phyloP scores from a whole-genome alignment of 441 rosid species.

The Gossypium aridum region DNA sequence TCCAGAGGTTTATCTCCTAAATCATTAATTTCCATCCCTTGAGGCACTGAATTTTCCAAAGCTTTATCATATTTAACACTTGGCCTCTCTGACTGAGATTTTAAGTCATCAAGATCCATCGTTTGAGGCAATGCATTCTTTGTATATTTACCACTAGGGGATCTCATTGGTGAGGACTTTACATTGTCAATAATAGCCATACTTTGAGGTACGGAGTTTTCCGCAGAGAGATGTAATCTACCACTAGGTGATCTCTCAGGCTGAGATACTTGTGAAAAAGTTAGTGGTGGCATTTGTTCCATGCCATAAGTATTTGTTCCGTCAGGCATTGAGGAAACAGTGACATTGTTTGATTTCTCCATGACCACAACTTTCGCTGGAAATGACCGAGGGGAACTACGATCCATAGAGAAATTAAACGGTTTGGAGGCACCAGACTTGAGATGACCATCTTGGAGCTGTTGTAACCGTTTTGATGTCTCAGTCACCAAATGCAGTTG shows the following conservation, averaged over 20 bases:
- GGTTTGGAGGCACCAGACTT: constrained; percentile 28
- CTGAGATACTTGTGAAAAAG: constrained; percentile 26
- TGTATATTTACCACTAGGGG: constrained; percentile 24
- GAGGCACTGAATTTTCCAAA: constrained; percentile 27
- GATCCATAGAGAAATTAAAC: constrained; percentile 30
- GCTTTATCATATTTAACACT: constrained; percentile 22
- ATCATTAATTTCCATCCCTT: constrained; percentile 7
- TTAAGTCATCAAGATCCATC: constrained; percentile 21
- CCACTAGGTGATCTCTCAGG: constrained; percentile 20
- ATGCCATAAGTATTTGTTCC: constrained; percentile 24
- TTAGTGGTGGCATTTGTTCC: constrained; percentile 31
- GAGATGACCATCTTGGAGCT: constrained; percentile 22
- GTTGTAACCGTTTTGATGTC: constrained; percentile 28
- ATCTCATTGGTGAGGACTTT: constrained; percentile 25
- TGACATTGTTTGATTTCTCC: constrained; percentile 30
- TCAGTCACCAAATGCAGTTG: constrained; percentile 23
- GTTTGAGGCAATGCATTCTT: constrained; percentile 24
- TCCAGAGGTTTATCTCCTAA: constrained; percentile 28
- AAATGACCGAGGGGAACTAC: constrained; percentile 31
- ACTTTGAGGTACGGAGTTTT: constrained; percentile 22
- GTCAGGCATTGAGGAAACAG: constrained; percentile 26
- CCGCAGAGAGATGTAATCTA: constrained; percentile 23
- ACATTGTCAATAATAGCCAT: constrained; percentile 23
- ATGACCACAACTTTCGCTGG: constrained; percentile 23
- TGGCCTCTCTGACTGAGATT: constrained; percentile 23